Evolutionary conservation across 169 alveolate species (phyloP).

Genomic region (Cryptosporidium viatorum): DNA sequence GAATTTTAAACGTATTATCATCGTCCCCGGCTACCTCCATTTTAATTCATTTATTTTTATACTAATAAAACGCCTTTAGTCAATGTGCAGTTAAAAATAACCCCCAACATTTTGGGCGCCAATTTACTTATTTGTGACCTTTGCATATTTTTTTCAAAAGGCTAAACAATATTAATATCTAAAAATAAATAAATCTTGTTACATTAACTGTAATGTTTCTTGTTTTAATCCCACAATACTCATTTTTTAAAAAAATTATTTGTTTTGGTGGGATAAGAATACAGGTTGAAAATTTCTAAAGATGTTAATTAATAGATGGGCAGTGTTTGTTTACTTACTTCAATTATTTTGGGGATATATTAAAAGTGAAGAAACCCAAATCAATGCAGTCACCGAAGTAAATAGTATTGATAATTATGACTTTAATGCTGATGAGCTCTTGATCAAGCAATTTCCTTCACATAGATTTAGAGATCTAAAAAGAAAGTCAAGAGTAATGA

Average conservation of each 20-base stretch:
- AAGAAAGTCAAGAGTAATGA: constrained; percentile 39
- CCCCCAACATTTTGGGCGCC: constrained; percentile 5
- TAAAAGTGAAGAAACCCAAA: neutral
- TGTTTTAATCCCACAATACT: neutral
- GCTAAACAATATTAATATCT: neutral
- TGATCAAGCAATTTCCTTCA: neutral
- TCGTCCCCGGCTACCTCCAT: constrained; percentile 52
- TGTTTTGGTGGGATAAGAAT: neutral
- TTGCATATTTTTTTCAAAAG: neutral
- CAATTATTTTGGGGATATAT: neutral
- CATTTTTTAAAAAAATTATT: neutral
- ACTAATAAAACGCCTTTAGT: neutral
- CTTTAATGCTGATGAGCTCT: constrained; percentile 15
- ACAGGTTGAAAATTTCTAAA: neutral
- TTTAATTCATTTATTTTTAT: neutral
- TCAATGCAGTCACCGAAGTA: neutral
- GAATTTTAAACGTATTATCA: constrained; percentile 83
- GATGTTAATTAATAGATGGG: constrained; percentile 10
- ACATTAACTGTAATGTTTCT: neutral
- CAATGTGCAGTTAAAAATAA: neutral
- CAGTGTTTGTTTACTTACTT: neutral
- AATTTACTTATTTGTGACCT: neutral
- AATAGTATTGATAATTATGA: neutral
- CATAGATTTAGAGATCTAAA: constrained; percentile 69
- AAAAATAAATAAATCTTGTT: neutral